Percentiles rank a stretch among this genome's conserved stretches.
phyloP scores from a whole-genome alignment of 139 green algal species.

The Chlamydomonas sp. region DNA sequence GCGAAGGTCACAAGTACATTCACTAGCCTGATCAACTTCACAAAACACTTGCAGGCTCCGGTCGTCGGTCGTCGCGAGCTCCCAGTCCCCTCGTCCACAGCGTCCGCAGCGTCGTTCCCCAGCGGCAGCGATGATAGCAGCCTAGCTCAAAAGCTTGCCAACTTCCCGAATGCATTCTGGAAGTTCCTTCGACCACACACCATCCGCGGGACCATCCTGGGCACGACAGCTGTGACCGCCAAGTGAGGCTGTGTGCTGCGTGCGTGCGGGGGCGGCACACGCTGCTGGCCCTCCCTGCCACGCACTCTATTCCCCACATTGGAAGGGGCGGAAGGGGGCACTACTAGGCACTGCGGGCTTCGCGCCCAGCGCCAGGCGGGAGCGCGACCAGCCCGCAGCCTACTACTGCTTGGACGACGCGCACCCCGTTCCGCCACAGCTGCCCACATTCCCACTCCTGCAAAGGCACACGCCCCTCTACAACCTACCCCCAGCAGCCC shows the following conservation, averaged over 20 bases:
- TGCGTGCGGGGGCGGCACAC: constrained; percentile 34
- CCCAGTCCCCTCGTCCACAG: constrained; percentile 1
- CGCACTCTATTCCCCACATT: not conserved
- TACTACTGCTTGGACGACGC: no score
- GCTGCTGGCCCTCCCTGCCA: not conserved
- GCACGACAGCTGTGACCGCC: constrained; percentile 80
- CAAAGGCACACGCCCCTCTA: not conserved
- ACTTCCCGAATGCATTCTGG: constrained; percentile 93
- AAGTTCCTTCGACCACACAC: constrained; percentile 98
- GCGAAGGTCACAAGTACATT: no score
- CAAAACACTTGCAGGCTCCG: not conserved
- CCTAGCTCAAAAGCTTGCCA: constrained; percentile 8
- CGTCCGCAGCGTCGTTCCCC: constrained; percentile 1
- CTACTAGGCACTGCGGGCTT: no score
- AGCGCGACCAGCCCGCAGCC: no score
- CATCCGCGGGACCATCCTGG: constrained; percentile 92
- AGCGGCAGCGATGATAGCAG: not conserved
- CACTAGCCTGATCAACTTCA: no score
- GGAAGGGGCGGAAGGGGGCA: no score
- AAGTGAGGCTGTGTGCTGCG: constrained; percentile 28
- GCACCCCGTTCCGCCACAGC: no score
- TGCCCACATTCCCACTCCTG: no score
- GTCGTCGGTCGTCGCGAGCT: not conserved
- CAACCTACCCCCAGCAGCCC: not conserved
- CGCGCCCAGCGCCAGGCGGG: no score